These are phyloP conservation scores for Fraxinus nigra DNA, from an alignment of 305 asterid genomes.

Conservation along the genomic window DNA sequence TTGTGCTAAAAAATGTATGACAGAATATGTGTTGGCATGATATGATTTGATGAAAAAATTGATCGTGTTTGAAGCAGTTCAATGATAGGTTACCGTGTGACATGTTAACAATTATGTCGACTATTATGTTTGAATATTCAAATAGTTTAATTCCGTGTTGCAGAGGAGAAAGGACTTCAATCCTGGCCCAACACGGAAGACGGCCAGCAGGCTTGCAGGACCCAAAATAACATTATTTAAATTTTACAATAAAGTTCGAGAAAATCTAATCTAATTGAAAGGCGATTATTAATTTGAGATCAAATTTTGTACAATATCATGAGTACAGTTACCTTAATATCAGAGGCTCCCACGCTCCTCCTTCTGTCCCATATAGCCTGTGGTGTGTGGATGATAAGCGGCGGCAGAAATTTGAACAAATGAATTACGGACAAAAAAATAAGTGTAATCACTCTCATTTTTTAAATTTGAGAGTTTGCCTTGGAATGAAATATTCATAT, in stretches of 20 bases:
- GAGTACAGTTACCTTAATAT: conserved; percentile 42
- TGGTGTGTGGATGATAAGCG: conserved; percentile 11
- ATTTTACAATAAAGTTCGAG: not conserved
- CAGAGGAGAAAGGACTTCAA: not conserved
- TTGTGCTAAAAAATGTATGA: too few relatives aligned
- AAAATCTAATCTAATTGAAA: conserved; percentile 3
- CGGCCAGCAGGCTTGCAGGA: not conserved
- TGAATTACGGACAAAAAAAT: too few relatives aligned
- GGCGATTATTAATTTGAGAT: conserved; percentile 21
- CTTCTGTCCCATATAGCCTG: conserved; percentile 33
- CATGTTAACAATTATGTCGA: too few relatives aligned
- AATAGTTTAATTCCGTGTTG: not conserved
- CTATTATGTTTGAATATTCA: too few relatives aligned
- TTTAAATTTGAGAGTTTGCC: not conserved
- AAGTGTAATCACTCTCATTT: too few relatives aligned
- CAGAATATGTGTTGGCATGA: too few relatives aligned
- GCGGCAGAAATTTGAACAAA: too few relatives aligned
- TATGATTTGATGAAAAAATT: too few relatives aligned
- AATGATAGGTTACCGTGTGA: too few relatives aligned
- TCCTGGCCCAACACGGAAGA: not conserved
- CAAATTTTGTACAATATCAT: conserved; percentile 70
- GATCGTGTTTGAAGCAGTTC: too few relatives aligned
- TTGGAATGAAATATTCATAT: not conserved
- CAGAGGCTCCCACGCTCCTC: conserved; percentile 23
- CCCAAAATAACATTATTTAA: not conserved